Conservation (phyloP, 2,329 filamentous ascomycete genomes). For the Claviceps pusilla region DNA sequence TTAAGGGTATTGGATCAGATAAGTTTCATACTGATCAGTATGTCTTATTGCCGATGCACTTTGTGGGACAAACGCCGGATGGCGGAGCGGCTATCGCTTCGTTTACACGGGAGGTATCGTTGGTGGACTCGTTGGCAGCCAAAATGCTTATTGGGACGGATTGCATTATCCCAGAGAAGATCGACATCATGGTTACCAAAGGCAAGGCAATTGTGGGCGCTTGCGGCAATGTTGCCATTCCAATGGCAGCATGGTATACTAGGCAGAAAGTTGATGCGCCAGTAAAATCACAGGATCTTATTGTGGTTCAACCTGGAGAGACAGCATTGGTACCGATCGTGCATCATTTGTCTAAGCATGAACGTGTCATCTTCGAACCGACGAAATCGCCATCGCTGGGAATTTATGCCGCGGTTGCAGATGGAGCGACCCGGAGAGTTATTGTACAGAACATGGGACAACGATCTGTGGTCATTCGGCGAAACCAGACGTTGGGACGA, state of each 20-base stretch:
- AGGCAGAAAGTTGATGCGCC: not conserved
- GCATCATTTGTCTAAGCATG: too few species aligned
- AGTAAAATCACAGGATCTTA: not conserved
- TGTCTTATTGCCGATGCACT: too few species aligned
- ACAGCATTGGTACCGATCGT: not conserved
- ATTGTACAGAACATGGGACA: not conserved
- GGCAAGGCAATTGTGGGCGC: not conserved
- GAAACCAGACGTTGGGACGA: not conserved
- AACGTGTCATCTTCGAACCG: too few species aligned
- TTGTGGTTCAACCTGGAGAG: too few species aligned
- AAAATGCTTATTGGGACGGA: too few species aligned
- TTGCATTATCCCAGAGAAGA: not conserved
- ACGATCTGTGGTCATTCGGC: not conserved
- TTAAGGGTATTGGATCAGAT: not conserved
- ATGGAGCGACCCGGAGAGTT: not conserved
- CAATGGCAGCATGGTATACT: not conserved
- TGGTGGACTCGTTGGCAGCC: too few species aligned
- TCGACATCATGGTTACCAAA: not conserved
- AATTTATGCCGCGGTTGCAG: not conserved
- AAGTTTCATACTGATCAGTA: not conserved
- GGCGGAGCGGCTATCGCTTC: too few species aligned
- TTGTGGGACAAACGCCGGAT: not conserved
- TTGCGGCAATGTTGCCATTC: not conserved
- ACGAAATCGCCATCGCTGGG: not conserved
- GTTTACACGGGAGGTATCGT: too few species aligned